These are phyloP conservation scores for Cardamine chenopodiifolia DNA, from an alignment of 345 rosid species.

Conservation along the genomic window DNA sequence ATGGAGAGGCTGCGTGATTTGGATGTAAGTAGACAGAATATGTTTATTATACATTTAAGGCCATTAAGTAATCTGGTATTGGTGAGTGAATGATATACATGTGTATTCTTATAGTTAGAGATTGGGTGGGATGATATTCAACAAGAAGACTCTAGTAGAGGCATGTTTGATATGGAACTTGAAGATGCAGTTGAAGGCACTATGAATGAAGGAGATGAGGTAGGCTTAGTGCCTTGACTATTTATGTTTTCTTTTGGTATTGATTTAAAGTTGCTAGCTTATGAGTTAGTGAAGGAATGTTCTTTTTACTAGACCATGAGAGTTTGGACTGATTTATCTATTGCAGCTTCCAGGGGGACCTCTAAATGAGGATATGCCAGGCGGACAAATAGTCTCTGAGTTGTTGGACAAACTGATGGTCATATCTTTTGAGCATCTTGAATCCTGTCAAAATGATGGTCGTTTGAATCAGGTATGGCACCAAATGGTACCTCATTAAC, in stretches of 20 bases:
- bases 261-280: background rate
- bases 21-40: conserved; percentile 63
- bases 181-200: conserved; percentile 56
- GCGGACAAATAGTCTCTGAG: conserved; percentile 56
- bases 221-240: conserved; percentile 30
- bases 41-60: background rate
- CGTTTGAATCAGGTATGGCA: conserved; percentile 67
- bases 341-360: conserved; percentile 56
- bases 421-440: conserved; percentile 74
- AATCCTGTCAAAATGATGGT: conserved; percentile 59
- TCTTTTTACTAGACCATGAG: background rate
- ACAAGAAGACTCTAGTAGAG: conserved; percentile 70
- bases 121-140: conserved; percentile 81
- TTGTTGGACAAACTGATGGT: conserved; percentile 78
- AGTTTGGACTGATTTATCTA: conserved; percentile 1
- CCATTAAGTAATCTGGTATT: conserved; percentile 8
- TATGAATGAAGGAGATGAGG: conserved; percentile 54
- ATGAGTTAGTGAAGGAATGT: conserved; percentile 12
- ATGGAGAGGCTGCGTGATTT: conserved; percentile 79
- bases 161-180: conserved; percentile 82
- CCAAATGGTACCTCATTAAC: background rate
- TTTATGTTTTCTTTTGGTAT: background rate
- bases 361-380: conserved; percentile 49
- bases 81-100: background rate
- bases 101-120: conserved; percentile 52